A percentile compares a stretch with the other conserved stretches of the same genome.
These are phyloP conservation scores for Pascua guehoae DNA, from an alignment of 1,284 basidiomycete species.

Conservation along the genomic window DNA sequence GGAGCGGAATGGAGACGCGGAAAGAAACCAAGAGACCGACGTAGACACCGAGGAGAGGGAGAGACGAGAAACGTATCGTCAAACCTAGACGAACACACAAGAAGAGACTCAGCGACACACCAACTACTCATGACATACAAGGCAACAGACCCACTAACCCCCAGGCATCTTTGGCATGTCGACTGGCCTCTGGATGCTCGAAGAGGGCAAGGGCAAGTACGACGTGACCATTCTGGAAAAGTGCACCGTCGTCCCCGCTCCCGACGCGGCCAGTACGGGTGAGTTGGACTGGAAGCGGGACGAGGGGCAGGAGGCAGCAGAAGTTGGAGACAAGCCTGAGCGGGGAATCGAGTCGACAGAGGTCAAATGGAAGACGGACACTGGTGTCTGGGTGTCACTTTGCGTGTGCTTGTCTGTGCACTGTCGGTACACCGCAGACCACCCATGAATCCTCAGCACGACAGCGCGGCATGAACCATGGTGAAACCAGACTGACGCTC, in stretches of 20 bases:
- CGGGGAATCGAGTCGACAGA: no score
- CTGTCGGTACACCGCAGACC: background rate
- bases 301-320: no score
- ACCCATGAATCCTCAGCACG: no score
- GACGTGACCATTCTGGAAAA: conserved; percentile 48
- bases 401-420: background rate
- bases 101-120: background rate
- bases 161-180: conserved; percentile 49
- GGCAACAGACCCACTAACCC: background rate
- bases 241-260: conserved; percentile 41
- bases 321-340: no score
- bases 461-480: no score
- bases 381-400: no score
- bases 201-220: conserved; percentile 34
- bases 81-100: no score
- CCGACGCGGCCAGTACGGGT: conserved; percentile 49
- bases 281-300: conserved; percentile 10
- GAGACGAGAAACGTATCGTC: background rate
- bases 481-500: background rate
- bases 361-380: no score
- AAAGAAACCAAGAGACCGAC: background rate
- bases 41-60: no score
- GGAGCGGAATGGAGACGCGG: background rate
- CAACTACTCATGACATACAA: no score
- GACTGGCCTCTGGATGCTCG: conserved; percentile 47